Evolutionary conservation across 2,329 filamentous ascomycete species (phyloP).

Genomic region (Plectosphaerella plurivora): DNA sequence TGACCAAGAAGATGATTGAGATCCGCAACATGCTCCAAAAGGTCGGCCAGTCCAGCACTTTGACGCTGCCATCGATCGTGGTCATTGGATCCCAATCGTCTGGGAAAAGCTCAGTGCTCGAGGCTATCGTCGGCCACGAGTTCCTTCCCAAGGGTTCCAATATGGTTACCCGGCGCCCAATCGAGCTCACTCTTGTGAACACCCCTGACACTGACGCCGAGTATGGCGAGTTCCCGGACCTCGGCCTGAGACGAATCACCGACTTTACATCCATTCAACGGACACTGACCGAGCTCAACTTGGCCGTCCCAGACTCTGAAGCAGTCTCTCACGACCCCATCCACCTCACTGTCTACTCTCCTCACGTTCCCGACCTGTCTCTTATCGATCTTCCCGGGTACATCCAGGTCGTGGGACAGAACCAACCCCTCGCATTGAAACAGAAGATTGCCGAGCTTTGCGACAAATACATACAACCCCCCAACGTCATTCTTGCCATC

Average conservation of each 20-base stretch:
- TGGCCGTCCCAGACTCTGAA: constrained; percentile 83
- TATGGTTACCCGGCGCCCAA: constrained; percentile 95
- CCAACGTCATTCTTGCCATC: constrained; percentile 95
- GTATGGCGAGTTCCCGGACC: constrained; percentile 92
- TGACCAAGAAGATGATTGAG: constrained; percentile 99
- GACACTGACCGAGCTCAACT: constrained; percentile 89
- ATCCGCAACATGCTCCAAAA: constrained; percentile 88
- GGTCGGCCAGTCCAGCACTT: constrained; percentile 83
- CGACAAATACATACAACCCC: constrained; percentile 95
- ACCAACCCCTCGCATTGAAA: constrained; percentile 87
- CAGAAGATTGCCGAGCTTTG: constrained; percentile 94
- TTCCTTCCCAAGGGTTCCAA: constrained; percentile 97
- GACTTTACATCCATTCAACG: constrained; percentile 91
- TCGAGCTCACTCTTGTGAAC: constrained; percentile 94
- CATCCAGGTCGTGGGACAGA: constrained; percentile 89
- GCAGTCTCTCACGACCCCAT: constrained; percentile 98
- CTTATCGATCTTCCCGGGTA: constrained; percentile 96
- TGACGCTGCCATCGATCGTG: constrained; percentile 94
- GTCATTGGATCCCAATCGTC: constrained; percentile 98
- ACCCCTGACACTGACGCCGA: constrained; percentile 82
- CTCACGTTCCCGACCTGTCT: constrained; percentile 90
- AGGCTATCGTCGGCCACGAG: constrained; percentile 96
- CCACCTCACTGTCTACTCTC: constrained; percentile 90
- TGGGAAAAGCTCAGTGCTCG: constrained; percentile 93
- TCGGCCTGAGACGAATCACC: constrained; percentile 83